These are phyloP conservation scores for Xylaria palmicola DNA, from an alignment of 495 filamentous ascomycete species.

Conservation along the genomic window DNA sequence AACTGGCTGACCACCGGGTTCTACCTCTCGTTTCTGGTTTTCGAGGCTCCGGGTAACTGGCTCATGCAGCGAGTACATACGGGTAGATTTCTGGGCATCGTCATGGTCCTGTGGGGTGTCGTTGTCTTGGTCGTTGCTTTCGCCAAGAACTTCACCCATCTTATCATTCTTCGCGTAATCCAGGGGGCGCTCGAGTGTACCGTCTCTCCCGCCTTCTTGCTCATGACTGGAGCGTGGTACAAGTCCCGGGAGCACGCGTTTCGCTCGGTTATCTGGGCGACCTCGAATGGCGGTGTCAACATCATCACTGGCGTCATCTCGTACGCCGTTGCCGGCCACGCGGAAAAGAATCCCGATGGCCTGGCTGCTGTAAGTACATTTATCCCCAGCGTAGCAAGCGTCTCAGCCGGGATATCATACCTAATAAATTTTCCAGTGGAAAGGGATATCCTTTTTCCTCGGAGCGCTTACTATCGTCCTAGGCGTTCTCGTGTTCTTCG, in stretches of 20 bases:
- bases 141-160: conserved; percentile 21
- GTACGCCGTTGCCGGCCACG: conserved; percentile 30
- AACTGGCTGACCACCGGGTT: conserved; percentile 27
- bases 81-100: conserved; percentile 16
- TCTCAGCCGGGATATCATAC: too few species aligned
- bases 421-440: not conserved
- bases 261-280: conserved; percentile 33
- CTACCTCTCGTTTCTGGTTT: conserved; percentile 25
- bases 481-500: conserved; percentile 25
- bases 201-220: conserved; percentile 34
- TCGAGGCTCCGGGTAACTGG: conserved; percentile 22
- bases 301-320: conserved; percentile 25
- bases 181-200: conserved; percentile 35
- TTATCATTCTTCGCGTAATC: conserved; percentile 24
- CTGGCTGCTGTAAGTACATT: conserved; percentile 25
- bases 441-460: conserved; percentile 25
- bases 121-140: conserved; percentile 23
- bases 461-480: conserved; percentile 28
- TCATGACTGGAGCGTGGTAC: conserved; percentile 35
- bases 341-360: conserved; percentile 22
- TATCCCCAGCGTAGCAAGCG: not conserved
- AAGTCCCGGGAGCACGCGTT: conserved; percentile 31
- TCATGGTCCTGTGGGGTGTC: conserved; percentile 22
- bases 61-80: conserved; percentile 23
- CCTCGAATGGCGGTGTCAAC: conserved; percentile 27